Evolutionary conservation across 2,329 filamentous ascomycete genomes (phyloP).

Genomic region (Fusarium sp.): DNA sequence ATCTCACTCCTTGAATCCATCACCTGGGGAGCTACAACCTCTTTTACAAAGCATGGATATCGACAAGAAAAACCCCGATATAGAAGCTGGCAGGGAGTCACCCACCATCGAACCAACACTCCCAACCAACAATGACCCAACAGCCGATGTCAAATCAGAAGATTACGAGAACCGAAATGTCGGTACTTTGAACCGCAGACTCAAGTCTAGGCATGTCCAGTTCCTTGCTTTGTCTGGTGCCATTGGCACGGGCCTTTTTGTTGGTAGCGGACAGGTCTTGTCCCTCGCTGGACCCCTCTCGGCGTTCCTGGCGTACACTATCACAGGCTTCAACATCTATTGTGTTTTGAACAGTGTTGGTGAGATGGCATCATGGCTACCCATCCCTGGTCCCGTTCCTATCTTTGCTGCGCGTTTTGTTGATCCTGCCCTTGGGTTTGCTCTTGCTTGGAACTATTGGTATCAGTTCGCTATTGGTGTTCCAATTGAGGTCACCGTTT

Average conservation of each 20-base stretch:
- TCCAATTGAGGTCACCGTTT: slow-evolving; percentile 69
- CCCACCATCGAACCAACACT: slow-evolving; percentile 25
- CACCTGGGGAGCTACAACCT: not conserved
- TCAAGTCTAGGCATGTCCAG: slow-evolving; percentile 70
- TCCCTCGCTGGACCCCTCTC: slow-evolving; percentile 27
- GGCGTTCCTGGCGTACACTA: slow-evolving; percentile 20
- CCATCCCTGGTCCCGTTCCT: slow-evolving; percentile 1
- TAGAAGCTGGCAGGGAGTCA: slow-evolving; percentile 22
- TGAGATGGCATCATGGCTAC: slow-evolving; percentile 31
- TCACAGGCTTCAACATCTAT: slow-evolving; percentile 28
- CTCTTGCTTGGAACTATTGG: slow-evolving; percentile 70
- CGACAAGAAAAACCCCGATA: slow-evolving; percentile 14
- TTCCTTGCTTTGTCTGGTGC: slow-evolving; percentile 62
- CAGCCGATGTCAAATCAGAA: slow-evolving; percentile 6
- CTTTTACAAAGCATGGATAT: slow-evolving; percentile 10
- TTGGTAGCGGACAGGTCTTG: slow-evolving; percentile 21
- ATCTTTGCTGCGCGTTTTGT: slow-evolving; percentile 60
- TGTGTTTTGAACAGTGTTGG: slow-evolving; percentile 53
- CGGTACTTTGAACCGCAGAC: slow-evolving; percentile 31
- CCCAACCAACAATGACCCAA: slow-evolving; percentile 5
- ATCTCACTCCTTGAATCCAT: not conserved
- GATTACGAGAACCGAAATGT: slow-evolving; percentile 28
- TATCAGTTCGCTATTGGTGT: slow-evolving; percentile 71
- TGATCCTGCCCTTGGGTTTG: slow-evolving; percentile 61
- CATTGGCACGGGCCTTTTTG: slow-evolving; percentile 33